A percentile compares a stretch with the other conserved stretches of the same genome.
phyloP scores from a whole-genome alignment of 306 rosid species.

The Prinsepia uniflora region DNA sequence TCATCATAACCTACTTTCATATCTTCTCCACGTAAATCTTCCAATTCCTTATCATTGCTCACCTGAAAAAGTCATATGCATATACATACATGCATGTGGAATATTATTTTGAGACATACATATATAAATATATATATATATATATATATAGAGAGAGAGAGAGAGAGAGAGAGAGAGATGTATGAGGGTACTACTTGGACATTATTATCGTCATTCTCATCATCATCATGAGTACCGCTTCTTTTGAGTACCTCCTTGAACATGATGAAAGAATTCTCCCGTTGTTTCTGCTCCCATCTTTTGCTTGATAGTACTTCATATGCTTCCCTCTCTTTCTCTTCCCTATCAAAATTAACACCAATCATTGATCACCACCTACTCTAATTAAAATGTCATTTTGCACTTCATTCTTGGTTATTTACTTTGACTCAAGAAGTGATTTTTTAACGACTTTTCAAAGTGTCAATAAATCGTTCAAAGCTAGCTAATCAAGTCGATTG shows the following conservation, averaged over 20 bases:
- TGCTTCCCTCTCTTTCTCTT: slow-evolving; percentile 24
- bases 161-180: slow-evolving; percentile 24
- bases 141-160: neutral
- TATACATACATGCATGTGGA: neutral
- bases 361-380: too few relatives aligned
- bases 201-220: neutral
- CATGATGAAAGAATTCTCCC: slow-evolving; percentile 37
- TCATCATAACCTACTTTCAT: neutral
- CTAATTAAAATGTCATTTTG: too few relatives aligned
- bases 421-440: too few relatives aligned
- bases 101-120: neutral
- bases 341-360: slow-evolving; percentile 34
- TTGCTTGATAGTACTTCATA: slow-evolving; percentile 6
- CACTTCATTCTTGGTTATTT: too few relatives aligned
- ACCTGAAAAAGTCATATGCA: slow-evolving; percentile 27
- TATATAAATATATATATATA: too few relatives aligned
- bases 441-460: too few relatives aligned
- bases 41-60: slow-evolving; percentile 30
- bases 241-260: slow-evolving; percentile 48
- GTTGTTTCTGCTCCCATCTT: slow-evolving; percentile 34
- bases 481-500: neutral
- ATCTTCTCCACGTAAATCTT: slow-evolving; percentile 15
- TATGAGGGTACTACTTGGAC: slow-evolving; percentile 39
- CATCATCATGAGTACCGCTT: slow-evolving; percentile 1
- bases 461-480: neutral